phyloP scores from a whole-genome alignment of 768 basidiomycete genomes.

The Cubamyces sp. region DNA sequence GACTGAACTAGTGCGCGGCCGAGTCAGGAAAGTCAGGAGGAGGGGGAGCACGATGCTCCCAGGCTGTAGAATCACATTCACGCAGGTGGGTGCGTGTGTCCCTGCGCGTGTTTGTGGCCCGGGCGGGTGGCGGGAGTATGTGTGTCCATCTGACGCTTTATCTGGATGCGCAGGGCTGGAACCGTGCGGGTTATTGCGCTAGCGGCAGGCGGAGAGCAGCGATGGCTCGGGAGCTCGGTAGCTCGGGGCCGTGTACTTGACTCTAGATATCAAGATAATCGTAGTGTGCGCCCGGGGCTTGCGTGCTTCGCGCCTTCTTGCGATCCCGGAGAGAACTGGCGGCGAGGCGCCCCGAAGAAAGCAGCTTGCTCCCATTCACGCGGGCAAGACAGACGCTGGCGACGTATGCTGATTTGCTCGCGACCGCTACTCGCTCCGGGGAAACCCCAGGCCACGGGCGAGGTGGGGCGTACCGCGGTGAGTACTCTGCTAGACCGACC shows the following conservation, averaged over 20 bases:
- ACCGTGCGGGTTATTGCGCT: slow-evolving; percentile 5
- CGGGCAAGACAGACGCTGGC: background rate
- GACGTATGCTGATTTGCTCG: slow-evolving; percentile 6
- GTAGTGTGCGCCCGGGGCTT: background rate
- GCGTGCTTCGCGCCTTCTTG: slow-evolving; percentile 24
- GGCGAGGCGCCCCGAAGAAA: slow-evolving; percentile 13
- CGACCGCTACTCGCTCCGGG: background rate
- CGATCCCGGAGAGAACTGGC: slow-evolving; percentile 20
- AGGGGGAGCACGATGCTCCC: background rate
- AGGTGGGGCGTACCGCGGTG: background rate
- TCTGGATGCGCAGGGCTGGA: slow-evolving; percentile 13
- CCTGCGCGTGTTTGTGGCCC: slow-evolving; percentile 8
- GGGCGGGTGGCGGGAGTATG: slow-evolving; percentile 1
- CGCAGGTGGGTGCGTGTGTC: slow-evolving; percentile 16
- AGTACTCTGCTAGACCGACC: too few species aligned
- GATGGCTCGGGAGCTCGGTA: slow-evolving; percentile 14
- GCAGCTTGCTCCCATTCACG: slow-evolving; percentile 6
- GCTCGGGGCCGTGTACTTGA: slow-evolving; percentile 25
- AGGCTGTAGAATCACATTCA: background rate
- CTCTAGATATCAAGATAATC: slow-evolving; percentile 27
- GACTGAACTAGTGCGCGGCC: slow-evolving; percentile 5
- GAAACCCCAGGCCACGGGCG: background rate
- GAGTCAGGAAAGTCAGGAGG: background rate
- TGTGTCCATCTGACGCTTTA: slow-evolving; percentile 18
- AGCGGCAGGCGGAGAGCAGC: background rate